Conservation (phyloP, 345 rosid species). For the Lumnitzera littorea region DNA sequence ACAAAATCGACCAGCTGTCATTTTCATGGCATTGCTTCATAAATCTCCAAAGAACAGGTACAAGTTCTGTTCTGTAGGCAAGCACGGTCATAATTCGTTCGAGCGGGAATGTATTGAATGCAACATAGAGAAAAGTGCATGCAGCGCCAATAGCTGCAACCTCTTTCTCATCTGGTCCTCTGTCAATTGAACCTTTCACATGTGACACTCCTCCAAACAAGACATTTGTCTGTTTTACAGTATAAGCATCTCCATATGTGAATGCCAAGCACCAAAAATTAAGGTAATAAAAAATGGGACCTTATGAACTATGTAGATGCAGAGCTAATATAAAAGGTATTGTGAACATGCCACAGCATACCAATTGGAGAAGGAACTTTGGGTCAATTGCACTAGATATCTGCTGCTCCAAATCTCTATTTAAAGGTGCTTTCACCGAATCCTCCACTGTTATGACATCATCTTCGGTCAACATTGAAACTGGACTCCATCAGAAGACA, state of each 20-base stretch:
- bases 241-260: conserved; percentile 10
- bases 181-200: conserved; percentile 26
- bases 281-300: background rate
- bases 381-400: conserved; percentile 73
- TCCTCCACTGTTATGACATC: conserved; percentile 52
- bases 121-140: conserved; percentile 82
- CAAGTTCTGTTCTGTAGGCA: conserved; percentile 94
- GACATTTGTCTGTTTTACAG: conserved; percentile 60
- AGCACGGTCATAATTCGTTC: conserved; percentile 82
- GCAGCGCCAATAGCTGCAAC: conserved; percentile 83
- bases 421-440: conserved; percentile 37
- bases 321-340: conserved; percentile 10
- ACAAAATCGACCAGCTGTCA: conserved; percentile 70
- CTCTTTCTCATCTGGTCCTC: conserved; percentile 49
- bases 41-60: conserved; percentile 83
- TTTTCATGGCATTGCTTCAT: conserved; percentile 86
- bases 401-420: conserved; percentile 56
- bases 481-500: conserved; percentile 26
- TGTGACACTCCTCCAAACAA: conserved; percentile 51
- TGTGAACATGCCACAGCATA: conserved; percentile 25
- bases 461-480: conserved; percentile 54
- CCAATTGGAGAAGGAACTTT: conserved; percentile 89
- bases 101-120: conserved; percentile 67
- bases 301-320: conserved; percentile 10
- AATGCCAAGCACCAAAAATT: background rate